Evolutionary conservation across 306 rosid genomes (phyloP).

Genomic region (Benincasa hispida): DNA sequence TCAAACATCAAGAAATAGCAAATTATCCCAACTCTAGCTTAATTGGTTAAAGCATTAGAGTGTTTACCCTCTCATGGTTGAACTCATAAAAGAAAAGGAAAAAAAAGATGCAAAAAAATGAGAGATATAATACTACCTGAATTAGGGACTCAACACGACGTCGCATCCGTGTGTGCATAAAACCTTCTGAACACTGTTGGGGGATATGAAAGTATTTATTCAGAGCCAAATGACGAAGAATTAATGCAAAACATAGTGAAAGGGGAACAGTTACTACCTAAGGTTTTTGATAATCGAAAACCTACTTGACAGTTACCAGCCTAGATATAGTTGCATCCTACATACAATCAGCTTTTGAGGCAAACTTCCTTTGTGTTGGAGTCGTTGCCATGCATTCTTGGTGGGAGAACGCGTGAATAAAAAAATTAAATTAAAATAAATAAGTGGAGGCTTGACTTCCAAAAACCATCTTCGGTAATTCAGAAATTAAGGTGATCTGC

Average conservation of each 20-base stretch:
- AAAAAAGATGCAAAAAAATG: not conserved
- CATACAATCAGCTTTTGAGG: not conserved
- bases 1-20: not conserved
- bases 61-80: not conserved
- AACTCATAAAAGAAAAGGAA: not conserved
- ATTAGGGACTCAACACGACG: constrained; percentile 96
- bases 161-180: constrained; percentile 97
- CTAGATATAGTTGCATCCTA: not conserved
- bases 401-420: not conserved
- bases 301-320: not conserved
- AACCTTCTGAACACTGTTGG: constrained; percentile 88
- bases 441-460: not conserved
- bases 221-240: not conserved
- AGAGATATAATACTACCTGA: constrained; percentile 40
- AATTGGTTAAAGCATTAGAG: not conserved
- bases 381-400: not conserved
- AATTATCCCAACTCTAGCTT: not conserved
- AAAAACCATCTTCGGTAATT: not conserved
- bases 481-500: not conserved
- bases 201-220: constrained; percentile 7
- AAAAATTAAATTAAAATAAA: not conserved
- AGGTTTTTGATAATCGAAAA: not conserved
- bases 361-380: not conserved
- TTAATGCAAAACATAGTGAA: not conserved
- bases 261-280: not conserved